phyloP scores from a whole-genome alignment of 495 filamentous ascomycete species.

The Penicillium daleae region DNA sequence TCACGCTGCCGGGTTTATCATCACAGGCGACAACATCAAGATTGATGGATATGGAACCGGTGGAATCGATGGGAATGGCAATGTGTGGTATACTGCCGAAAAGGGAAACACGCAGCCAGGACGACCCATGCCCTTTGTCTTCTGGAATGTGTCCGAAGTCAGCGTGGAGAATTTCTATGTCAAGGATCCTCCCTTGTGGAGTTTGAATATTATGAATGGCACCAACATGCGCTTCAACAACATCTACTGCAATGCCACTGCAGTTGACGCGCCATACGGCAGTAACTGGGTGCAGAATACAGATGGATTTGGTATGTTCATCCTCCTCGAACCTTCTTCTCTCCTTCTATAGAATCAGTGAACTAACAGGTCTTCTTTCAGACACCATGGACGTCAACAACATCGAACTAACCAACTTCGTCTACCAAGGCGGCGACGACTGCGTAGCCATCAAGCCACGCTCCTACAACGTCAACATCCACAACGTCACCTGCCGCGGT shows the following conservation, averaged over 20 bases:
- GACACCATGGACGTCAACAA: conserved; percentile 61
- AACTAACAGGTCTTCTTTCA: conserved; percentile 8
- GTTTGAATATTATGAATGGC: conserved; percentile 62
- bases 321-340: not conserved
- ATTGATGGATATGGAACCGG: conserved; percentile 56
- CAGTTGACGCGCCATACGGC: conserved; percentile 53
- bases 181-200: conserved; percentile 58
- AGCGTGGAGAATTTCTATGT: conserved; percentile 56
- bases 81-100: conserved; percentile 53
- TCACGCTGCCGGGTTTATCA: conserved; percentile 56
- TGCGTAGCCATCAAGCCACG: conserved; percentile 62
- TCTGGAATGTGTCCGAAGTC: conserved; percentile 61
- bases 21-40: conserved; percentile 53
- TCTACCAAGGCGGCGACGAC: conserved; percentile 63
- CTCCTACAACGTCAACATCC: conserved; percentile 54
- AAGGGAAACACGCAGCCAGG: conserved; percentile 50
- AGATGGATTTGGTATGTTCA: conserved; percentile 52
- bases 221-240: conserved; percentile 58
- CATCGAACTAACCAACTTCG: conserved; percentile 54
- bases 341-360: not conserved
- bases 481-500: conserved; percentile 56
- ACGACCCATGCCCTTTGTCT: conserved; percentile 63
- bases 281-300: conserved; percentile 64
- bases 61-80: conserved; percentile 59
- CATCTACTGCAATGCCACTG: conserved; percentile 54